A percentile compares a stretch with the other conserved stretches of the same genome.
Evolutionary conservation across 2,329 filamentous ascomycete species (phyloP).

Genomic region (Phaeophleospora eucalypticola): DNA sequence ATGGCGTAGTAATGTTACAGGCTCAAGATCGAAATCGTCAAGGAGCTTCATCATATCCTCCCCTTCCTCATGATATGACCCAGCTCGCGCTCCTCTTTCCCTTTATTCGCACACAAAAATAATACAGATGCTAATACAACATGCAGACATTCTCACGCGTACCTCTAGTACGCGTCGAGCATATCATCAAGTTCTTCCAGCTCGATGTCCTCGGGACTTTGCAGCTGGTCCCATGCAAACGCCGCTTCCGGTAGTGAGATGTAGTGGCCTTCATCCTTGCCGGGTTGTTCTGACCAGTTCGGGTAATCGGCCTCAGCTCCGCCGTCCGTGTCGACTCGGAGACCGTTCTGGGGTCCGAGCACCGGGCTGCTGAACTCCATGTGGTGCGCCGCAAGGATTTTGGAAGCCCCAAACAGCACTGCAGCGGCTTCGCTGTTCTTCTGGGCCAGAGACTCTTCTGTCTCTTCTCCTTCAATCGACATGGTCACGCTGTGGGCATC

Average conservation of each 20-base stretch:
- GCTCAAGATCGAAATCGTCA: slow-evolving; percentile 1
- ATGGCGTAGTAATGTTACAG: slow-evolving; percentile 4
- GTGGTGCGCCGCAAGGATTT: slow-evolving; percentile 43
- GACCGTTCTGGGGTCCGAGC: slow-evolving; percentile 35
- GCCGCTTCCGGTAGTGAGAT: slow-evolving; percentile 26
- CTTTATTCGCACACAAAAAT: slow-evolving; percentile 1
- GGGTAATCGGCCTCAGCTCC: neutral
- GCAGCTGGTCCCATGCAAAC: slow-evolving; percentile 39
- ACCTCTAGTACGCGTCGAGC: slow-evolving; percentile 55
- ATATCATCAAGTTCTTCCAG: slow-evolving; percentile 89
- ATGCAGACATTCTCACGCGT: neutral
- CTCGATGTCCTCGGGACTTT: slow-evolving; percentile 82
- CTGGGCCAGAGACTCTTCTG: slow-evolving; percentile 46
- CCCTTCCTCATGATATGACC: neutral
- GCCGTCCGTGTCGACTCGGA: slow-evolving; percentile 13
- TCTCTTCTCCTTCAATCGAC: slow-evolving; percentile 39
- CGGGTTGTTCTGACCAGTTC: neutral
- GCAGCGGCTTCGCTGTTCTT: slow-evolving; percentile 49
- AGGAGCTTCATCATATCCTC: neutral
- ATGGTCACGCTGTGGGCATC: slow-evolving; percentile 29
- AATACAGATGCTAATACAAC: slow-evolving; percentile 9
- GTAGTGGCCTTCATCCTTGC: slow-evolving; percentile 15
- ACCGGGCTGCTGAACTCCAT: slow-evolving; percentile 47
- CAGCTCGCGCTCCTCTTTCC: slow-evolving; percentile 5
- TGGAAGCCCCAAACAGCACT: slow-evolving; percentile 47